A percentile compares a stretch with the other conserved stretches of the same genome.
These are phyloP conservation scores for Henckelia pumila DNA, from an alignment of 257 asterid species.

Conservation along the genomic window DNA sequence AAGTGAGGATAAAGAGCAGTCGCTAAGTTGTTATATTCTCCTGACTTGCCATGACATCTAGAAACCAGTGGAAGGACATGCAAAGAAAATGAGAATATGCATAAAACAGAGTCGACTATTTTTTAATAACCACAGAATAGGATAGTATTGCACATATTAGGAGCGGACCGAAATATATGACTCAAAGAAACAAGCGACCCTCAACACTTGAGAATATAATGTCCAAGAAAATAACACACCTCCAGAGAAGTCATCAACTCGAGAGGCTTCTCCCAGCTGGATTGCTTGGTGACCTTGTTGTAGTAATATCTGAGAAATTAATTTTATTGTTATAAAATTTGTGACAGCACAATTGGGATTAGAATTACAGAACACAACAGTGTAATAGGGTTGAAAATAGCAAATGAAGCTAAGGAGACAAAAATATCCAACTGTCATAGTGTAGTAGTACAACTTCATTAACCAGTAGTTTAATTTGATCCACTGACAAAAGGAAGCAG, in stretches of 20 bases:
- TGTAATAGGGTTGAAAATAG: not conserved
- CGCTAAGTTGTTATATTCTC: conserved; percentile 72
- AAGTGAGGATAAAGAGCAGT: conserved; percentile 80
- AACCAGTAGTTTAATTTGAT: conserved; percentile 3
- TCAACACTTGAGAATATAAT: conserved; percentile 22
- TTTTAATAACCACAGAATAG: conserved; percentile 27
- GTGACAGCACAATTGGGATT: conserved; percentile 14
- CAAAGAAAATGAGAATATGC: conserved; percentile 72
- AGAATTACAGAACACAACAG: not conserved
- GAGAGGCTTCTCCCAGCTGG: conserved; percentile 97
- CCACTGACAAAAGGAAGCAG: conserved; percentile 20
- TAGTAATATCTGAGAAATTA: conserved; percentile 64
- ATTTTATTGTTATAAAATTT: conserved; percentile 10
- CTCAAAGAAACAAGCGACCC: conserved; percentile 12
- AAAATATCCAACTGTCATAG: conserved; percentile 16
- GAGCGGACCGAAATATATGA: not conserved
- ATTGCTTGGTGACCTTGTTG: conserved; percentile 83
- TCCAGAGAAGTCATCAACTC: conserved; percentile 93
- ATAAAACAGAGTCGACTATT: conserved; percentile 30
- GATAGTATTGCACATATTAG: conserved; percentile 23
- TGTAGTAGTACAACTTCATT: conserved; percentile 1
- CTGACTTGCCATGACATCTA: conserved; percentile 84
- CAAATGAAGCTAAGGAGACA: conserved; percentile 3
- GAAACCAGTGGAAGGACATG: conserved; percentile 87
- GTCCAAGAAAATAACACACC: conserved; percentile 55